These are phyloP conservation scores for Phytophthora macrochlamydospora DNA, from an alignment of 352 stramenopile species.

Conservation along the genomic window DNA sequence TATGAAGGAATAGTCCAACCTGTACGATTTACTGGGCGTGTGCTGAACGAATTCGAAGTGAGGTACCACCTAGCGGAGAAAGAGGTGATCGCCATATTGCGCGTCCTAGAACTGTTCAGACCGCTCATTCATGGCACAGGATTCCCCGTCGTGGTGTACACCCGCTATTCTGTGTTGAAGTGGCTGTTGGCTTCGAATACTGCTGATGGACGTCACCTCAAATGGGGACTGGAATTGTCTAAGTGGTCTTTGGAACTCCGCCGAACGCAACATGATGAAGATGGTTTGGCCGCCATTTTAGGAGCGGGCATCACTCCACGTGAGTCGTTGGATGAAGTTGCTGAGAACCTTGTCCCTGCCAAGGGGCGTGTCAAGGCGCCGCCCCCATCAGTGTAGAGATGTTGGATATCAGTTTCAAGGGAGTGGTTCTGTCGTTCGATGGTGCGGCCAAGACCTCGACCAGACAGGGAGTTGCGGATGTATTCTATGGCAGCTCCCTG, in stretches of 20 bases:
- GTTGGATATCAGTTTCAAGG: not conserved
- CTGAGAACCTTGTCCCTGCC: not conserved
- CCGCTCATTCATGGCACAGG: not conserved
- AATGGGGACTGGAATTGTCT: conserved; percentile 3
- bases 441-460: not conserved
- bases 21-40: not conserved
- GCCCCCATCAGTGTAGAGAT: not conserved
- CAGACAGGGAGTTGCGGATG: not conserved
- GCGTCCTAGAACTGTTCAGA: not conserved
- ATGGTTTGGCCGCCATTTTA: not conserved
- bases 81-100: not conserved
- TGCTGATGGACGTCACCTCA: not conserved
- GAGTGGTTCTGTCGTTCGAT: not conserved
- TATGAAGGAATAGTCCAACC: conserved; percentile 7
- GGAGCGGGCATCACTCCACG: not conserved
- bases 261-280: not conserved
- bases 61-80: not conserved
- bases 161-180: conserved; percentile 9
- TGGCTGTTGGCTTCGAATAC: conserved; percentile 7
- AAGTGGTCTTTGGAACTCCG: conserved; percentile 8
- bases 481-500: not conserved
- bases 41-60: not conserved
- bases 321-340: not conserved
- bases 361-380: not conserved
- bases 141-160: not conserved